These are phyloP conservation scores for Wickerhamiella siamensis DNA, from an alignment of 805 yeast genomes.

Conservation along the genomic window DNA sequence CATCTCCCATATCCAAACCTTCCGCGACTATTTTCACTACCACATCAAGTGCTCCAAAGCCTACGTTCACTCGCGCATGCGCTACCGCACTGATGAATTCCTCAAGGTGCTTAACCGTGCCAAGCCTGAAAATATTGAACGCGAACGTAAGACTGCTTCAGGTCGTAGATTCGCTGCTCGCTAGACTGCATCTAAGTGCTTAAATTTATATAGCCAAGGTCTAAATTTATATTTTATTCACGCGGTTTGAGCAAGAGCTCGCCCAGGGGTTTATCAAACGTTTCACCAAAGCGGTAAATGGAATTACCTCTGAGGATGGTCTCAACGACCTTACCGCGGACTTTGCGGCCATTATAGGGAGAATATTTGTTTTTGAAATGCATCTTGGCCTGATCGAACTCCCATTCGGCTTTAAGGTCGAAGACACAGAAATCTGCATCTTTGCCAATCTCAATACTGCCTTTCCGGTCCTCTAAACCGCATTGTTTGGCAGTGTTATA, in stretches of 20 bases:
- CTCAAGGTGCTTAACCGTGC: conserved; percentile 93
- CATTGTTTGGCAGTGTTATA: conserved; percentile 74
- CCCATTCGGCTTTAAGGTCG: conserved; percentile 48
- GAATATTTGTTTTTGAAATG: conserved; percentile 77
- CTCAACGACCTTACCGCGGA: conserved; percentile 62
- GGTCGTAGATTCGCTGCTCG: conserved; percentile 41
- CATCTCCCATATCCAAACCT: conserved; percentile 78
- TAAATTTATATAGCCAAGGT: neutral
- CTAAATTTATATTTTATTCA: neutral
- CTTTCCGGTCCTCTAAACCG: conserved; percentile 62
- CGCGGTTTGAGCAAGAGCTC: conserved; percentile 12
- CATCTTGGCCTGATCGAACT: conserved; percentile 22
- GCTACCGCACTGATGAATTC: conserved; percentile 86
- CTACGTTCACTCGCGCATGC: conserved; percentile 95
- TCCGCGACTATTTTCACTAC: conserved; percentile 95
- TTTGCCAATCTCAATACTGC: conserved; percentile 52
- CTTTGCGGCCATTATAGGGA: conserved; percentile 60
- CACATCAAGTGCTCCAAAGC: conserved; percentile 98
- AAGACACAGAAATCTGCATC: conserved; percentile 85
- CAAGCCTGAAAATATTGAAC: conserved; percentile 78
- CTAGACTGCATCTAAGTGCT: neutral
- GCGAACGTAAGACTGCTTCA: conserved; percentile 59
- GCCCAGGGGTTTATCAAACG: conserved; percentile 11
- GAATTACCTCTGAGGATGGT: conserved; percentile 66
- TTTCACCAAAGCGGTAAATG: conserved; percentile 29